These are phyloP conservation scores for Polytrichum commune DNA, from an alignment of 225 moss, liverwort and hornwort species.

Conservation along the genomic window DNA sequence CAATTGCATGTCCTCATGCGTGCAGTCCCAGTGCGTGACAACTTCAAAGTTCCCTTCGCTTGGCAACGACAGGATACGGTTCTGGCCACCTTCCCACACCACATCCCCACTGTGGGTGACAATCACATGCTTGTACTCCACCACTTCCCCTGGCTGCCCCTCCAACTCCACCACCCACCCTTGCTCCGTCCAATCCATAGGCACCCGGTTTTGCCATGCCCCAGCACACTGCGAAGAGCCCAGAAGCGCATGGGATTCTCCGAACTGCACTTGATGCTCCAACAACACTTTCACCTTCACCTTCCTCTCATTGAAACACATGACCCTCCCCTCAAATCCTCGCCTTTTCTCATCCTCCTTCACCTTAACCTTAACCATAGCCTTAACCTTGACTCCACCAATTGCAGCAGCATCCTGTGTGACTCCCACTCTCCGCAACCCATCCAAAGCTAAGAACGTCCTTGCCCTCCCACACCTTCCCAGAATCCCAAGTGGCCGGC, in stretches of 20 bases:
- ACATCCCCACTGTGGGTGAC: slow-evolving; percentile 68
- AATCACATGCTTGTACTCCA: slow-evolving; percentile 90
- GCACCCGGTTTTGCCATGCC: slow-evolving; percentile 74
- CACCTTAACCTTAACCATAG: too few species aligned
- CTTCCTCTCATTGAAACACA: slow-evolving; percentile 29
- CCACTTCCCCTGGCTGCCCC: slow-evolving; percentile 67
- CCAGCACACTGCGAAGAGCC: slow-evolving; percentile 81
- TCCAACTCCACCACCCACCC: slow-evolving; percentile 91
- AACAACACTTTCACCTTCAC: slow-evolving; percentile 75
- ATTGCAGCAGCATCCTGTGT: too few species aligned
- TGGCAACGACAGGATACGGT: slow-evolving; percentile 65
- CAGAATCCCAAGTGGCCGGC: too few species aligned
- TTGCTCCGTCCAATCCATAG: slow-evolving; percentile 83
- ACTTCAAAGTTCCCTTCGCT: slow-evolving; percentile 53
- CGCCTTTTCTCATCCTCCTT: too few species aligned
- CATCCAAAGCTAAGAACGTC: too few species aligned
- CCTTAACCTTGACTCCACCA: too few species aligned
- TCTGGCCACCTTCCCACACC: slow-evolving; percentile 82
- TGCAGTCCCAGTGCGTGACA: slow-evolving; percentile 79
- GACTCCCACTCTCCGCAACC: too few species aligned
- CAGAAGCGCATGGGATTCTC: slow-evolving; percentile 77
- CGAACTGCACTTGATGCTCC: slow-evolving; percentile 85
- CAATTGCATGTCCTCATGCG: slow-evolving; percentile 61
- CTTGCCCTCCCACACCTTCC: too few species aligned
- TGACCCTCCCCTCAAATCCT: too few species aligned